Evolutionary conservation across 2,329 filamentous ascomycete species (phyloP).

Genomic region (Tolypocladium tundrense): DNA sequence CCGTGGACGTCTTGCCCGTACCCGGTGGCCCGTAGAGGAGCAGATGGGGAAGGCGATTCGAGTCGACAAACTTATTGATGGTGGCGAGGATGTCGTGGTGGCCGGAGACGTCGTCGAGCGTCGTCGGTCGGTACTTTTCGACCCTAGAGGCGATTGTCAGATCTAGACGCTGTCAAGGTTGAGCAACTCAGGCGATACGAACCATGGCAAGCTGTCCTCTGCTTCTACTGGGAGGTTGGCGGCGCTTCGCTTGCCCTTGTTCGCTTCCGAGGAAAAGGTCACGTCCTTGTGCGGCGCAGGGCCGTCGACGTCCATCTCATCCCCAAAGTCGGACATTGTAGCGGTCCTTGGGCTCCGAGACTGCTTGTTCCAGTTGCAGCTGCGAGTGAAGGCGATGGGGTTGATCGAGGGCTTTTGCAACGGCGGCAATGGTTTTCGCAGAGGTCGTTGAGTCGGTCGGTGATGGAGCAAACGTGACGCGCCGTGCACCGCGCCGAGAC

Average conservation of each 20-base stretch:
- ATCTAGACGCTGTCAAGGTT: neutral
- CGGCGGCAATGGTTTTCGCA: neutral
- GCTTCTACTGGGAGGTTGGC: slow-evolving; percentile 91
- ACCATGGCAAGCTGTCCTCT: slow-evolving; percentile 92
- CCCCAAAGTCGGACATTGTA: slow-evolving; percentile 49
- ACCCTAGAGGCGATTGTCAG: slow-evolving; percentile 48
- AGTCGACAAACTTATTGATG: slow-evolving; percentile 94
- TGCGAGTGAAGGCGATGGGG: neutral
- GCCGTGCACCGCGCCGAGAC: slow-evolving; percentile 15
- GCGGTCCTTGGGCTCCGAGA: neutral
- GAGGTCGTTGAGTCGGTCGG: neutral
- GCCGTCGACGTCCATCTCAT: slow-evolving; percentile 52
- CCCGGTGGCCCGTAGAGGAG: slow-evolving; percentile 94
- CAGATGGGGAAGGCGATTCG: slow-evolving; percentile 88
- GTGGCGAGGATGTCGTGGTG: slow-evolving; percentile 96
- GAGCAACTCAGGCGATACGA: slow-evolving; percentile 9
- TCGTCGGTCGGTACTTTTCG: slow-evolving; percentile 89
- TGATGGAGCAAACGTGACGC: neutral
- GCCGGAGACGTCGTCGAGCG: slow-evolving; percentile 84
- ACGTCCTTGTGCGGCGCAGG: slow-evolving; percentile 36
- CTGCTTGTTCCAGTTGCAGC: neutral
- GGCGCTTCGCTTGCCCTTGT: slow-evolving; percentile 83
- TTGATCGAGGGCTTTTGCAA: neutral
- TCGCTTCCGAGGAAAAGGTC: slow-evolving; percentile 63
- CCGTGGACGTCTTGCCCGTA: slow-evolving; percentile 95